These are phyloP conservation scores for Penstemon davidsonii DNA, from an alignment of 257 asterid species.

Conservation along the genomic window DNA sequence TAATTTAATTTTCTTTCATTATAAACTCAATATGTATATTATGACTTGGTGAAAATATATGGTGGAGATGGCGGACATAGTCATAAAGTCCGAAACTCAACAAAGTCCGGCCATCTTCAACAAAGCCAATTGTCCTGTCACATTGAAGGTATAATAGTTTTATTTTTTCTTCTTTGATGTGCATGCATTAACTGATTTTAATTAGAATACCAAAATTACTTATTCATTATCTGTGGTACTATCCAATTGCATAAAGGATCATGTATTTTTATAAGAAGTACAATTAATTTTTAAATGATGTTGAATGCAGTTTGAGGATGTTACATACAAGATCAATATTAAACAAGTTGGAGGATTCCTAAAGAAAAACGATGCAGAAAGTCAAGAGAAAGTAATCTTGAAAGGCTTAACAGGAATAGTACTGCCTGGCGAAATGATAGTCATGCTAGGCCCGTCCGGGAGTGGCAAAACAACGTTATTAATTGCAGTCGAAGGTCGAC, in stretches of 20 bases:
- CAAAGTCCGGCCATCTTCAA: slow-evolving; percentile 40
- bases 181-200: not conserved
- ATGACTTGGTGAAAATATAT: no score
- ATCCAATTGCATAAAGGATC: not conserved
- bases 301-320: slow-evolving; percentile 55
- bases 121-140: slow-evolving; percentile 49
- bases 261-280: not conserved
- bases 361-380: slow-evolving; percentile 20
- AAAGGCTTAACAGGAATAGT: slow-evolving; percentile 55
- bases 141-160: slow-evolving; percentile 41
- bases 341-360: slow-evolving; percentile 24
- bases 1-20: no score
- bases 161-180: not conserved
- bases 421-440: slow-evolving; percentile 61
- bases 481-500: slow-evolving; percentile 64
- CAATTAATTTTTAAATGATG: not conserved
- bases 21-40: no score
- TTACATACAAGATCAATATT: slow-evolving; percentile 41
- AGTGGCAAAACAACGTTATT: slow-evolving; percentile 71
- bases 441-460: slow-evolving; percentile 78
- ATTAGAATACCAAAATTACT: no score
- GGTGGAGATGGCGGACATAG: slow-evolving; percentile 42
- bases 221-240: not conserved
- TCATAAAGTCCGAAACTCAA: slow-evolving; percentile 17
- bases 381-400: slow-evolving; percentile 46